Percentiles rank a stretch among this genome's conserved stretches.
These are phyloP conservation scores for Tillandsia leiboldiana DNA, from an alignment of 176 grass and related monocot species.

Conservation along the genomic window DNA sequence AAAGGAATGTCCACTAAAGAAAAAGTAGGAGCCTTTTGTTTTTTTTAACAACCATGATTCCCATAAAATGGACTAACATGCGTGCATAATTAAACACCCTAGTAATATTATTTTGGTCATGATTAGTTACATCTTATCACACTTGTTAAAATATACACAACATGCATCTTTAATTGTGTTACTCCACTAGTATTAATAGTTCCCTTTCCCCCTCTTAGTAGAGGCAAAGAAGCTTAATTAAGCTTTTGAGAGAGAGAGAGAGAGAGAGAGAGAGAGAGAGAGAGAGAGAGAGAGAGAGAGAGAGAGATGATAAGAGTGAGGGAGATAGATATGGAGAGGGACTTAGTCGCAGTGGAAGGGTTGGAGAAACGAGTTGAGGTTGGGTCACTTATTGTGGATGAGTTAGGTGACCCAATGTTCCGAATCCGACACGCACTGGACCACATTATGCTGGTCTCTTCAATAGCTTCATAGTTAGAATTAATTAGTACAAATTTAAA, in stretches of 20 bases:
- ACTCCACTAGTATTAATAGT: neutral
- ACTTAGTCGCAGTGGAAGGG: slow-evolving; percentile 36
- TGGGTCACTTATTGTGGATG: slow-evolving; percentile 40
- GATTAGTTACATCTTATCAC: too few species aligned
- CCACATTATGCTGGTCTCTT: slow-evolving; percentile 57
- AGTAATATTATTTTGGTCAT: too few species aligned
- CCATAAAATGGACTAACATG: too few species aligned
- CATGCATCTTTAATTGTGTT: too few species aligned
- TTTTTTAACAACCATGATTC: too few species aligned
- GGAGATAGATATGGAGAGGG: slow-evolving; percentile 49
- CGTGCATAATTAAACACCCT: too few species aligned
- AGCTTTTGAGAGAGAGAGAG: neutral
- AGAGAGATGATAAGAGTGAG: slow-evolving; percentile 34
- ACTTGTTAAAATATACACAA: too few species aligned
- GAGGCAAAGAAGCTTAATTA: neutral
- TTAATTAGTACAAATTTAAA: too few species aligned
- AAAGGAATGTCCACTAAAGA: too few species aligned
- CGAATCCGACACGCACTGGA: slow-evolving; percentile 51
- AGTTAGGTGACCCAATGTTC: slow-evolving; percentile 49
- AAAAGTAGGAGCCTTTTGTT: too few species aligned
- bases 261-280: slow-evolving; percentile 17
- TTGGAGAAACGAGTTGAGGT: slow-evolving; percentile 48
- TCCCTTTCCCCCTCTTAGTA: neutral
- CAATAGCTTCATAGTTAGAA: neutral
- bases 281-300: slow-evolving; percentile 1